These are phyloP conservation scores for Macrophomina tecta DNA, from an alignment of 2,329 filamentous ascomycete genomes.

Conservation along the genomic window DNA sequence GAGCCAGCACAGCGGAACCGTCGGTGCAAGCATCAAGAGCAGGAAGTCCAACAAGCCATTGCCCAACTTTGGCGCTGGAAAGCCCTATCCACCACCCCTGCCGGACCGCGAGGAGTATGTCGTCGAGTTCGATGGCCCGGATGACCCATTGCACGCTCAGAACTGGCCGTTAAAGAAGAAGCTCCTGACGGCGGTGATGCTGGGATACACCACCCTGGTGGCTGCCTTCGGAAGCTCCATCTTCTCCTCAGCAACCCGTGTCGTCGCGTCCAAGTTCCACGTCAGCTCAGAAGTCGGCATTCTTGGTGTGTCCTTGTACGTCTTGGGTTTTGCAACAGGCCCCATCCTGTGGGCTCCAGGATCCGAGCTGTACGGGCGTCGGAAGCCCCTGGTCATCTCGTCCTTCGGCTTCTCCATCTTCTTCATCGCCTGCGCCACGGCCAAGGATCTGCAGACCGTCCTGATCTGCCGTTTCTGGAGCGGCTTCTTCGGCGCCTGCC, in stretches of 20 bases:
- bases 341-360: slow-evolving; percentile 56
- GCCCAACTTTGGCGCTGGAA: slow-evolving; percentile 75
- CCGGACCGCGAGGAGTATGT: slow-evolving; percentile 78
- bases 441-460: slow-evolving; percentile 60
- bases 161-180: slow-evolving; percentile 87
- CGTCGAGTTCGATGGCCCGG: slow-evolving; percentile 79
- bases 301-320: slow-evolving; percentile 57
- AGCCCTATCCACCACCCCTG: slow-evolving; percentile 72
- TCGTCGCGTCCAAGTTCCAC: slow-evolving; percentile 46
- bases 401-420: slow-evolving; percentile 60
- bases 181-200: slow-evolving; percentile 69
- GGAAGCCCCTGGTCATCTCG: slow-evolving; percentile 55
- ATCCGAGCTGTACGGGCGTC: slow-evolving; percentile 57
- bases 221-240: slow-evolving; percentile 67
- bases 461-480: slow-evolving; percentile 60
- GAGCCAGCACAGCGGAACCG: slow-evolving; percentile 74
- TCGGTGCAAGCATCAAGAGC: slow-evolving; percentile 61
- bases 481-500: slow-evolving; percentile 61
- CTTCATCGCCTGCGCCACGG: slow-evolving; percentile 55
- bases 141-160: slow-evolving; percentile 84
- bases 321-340: slow-evolving; percentile 58
- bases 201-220: slow-evolving; percentile 73
- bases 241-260: slow-evolving; percentile 47
- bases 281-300: slow-evolving; percentile 57
- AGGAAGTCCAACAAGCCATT: slow-evolving; percentile 63